Conservation (phyloP, 371 early-diverging fungal species). For the Rhizopus arrhizus region DNA sequence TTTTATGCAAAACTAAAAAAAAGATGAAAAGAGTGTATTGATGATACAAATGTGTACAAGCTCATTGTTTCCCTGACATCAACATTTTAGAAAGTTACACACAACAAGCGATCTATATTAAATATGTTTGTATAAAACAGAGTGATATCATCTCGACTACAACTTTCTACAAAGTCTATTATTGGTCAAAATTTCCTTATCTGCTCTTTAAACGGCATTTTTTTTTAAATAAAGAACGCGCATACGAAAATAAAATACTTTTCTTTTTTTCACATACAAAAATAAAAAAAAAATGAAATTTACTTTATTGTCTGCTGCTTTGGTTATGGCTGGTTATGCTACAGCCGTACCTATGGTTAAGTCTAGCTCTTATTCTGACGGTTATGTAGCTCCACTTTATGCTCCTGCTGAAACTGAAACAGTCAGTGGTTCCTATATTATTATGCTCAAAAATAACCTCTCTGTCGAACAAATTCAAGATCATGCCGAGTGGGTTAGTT, state of each 20-base stretch:
- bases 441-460: slow-evolving; percentile 75
- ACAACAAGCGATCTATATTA: too few species aligned
- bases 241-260: neutral
- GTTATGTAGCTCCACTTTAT: slow-evolving; percentile 65
- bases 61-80: too few species aligned
- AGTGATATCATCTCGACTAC: too few species aligned
- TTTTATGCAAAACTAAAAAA: too few species aligned
- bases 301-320: slow-evolving; percentile 27
- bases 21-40: too few species aligned
- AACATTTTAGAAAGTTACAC: too few species aligned
- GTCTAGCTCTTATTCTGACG: slow-evolving; percentile 29
- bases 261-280: neutral
- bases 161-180: too few species aligned
- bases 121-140: too few species aligned
- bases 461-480: slow-evolving; percentile 22
- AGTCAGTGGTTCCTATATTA: slow-evolving; percentile 82
- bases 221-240: too few species aligned
- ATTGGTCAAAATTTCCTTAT: too few species aligned
- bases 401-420: slow-evolving; percentile 63
- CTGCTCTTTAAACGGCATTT: too few species aligned
- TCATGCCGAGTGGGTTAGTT: slow-evolving; percentile 43
- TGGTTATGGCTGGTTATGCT: slow-evolving; percentile 37
- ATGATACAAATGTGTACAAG: too few species aligned
- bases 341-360: slow-evolving; percentile 37
- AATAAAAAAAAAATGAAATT: slow-evolving; percentile 24